Evolutionary conservation across 495 filamentous ascomycete genomes (phyloP).

Genomic region (Aspergillus bertholletiae): DNA sequence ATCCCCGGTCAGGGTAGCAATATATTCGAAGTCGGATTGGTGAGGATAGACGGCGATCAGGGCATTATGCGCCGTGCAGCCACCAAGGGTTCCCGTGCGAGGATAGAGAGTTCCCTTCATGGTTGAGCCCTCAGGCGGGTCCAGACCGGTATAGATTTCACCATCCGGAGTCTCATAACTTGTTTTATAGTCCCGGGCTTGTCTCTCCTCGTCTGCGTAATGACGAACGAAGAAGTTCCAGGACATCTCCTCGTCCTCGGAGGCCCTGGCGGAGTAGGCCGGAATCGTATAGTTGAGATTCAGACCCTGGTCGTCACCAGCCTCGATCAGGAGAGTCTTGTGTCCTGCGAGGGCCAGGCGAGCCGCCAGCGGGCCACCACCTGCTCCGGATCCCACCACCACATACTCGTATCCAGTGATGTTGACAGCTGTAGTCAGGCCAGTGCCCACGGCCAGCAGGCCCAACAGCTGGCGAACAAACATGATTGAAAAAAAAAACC

Average conservation of each 20-base stretch:
- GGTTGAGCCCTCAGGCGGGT: constrained; percentile 35
- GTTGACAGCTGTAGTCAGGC: no score
- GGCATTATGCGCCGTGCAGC: constrained; percentile 47
- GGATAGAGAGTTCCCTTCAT: constrained; percentile 44
- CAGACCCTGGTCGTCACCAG: constrained; percentile 57
- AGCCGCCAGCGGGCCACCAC: constrained; percentile 60
- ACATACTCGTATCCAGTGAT: constrained; percentile 59
- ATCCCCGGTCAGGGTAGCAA: constrained; percentile 42
- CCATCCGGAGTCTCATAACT: constrained; percentile 39
- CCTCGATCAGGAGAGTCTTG: constrained; percentile 59
- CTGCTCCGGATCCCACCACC: constrained; percentile 62
- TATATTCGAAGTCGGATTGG: constrained; percentile 45
- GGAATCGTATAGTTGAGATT: constrained; percentile 36
- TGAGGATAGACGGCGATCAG: constrained; percentile 39
- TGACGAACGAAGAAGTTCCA: constrained; percentile 51
- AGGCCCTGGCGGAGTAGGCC: constrained; percentile 30
- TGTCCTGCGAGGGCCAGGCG: constrained; percentile 59
- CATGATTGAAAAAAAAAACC: no score
- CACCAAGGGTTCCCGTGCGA: constrained; percentile 45
- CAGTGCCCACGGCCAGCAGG: no score
- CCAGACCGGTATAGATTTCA: constrained; percentile 32
- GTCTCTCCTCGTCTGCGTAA: constrained; percentile 34
- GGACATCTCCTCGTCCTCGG: constrained; percentile 34
- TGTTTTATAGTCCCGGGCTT: constrained; percentile 43
- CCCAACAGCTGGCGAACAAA: no score